A percentile compares a stretch with the other conserved stretches of the same genome.
Conservation (phyloP, 1,284 basidiomycete genomes). For the Meira miltonrushii region DNA sequence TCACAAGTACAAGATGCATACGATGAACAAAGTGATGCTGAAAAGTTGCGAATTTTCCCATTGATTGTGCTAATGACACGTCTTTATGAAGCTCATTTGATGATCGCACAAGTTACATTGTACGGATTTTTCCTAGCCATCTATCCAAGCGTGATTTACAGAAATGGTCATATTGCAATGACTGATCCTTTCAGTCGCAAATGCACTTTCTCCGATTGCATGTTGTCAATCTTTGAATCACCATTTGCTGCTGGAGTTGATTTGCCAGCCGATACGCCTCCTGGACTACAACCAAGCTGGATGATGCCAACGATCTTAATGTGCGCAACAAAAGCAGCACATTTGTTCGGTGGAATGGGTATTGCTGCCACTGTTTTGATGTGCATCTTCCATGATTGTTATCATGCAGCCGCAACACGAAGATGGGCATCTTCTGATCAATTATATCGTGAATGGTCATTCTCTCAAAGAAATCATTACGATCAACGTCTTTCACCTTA, state of each 20-base stretch:
- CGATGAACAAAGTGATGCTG: neutral
- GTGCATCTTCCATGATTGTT: constrained; percentile 42
- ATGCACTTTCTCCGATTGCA: constrained; percentile 9
- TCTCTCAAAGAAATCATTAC: neutral
- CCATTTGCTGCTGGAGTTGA: constrained; percentile 14
- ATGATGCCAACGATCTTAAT: constrained; percentile 33
- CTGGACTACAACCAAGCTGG: constrained; percentile 21
- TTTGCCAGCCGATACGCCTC: constrained; percentile 9
- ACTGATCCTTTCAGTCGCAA: constrained; percentile 4
- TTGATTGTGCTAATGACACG: constrained; percentile 26
- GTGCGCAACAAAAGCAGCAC: constrained; percentile 27
- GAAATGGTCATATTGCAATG: constrained; percentile 14
- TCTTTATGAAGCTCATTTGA: constrained; percentile 49
- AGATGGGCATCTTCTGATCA: constrained; percentile 32
- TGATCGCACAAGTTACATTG: constrained; percentile 26
- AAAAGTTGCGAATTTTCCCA: constrained; percentile 18
- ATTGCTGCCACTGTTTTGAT: constrained; percentile 32
- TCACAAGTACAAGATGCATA: constrained; percentile 14
- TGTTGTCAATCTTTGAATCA: constrained; percentile 13
- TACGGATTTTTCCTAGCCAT: constrained; percentile 11
- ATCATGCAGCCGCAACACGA: constrained; percentile 30
- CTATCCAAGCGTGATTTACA: constrained; percentile 16
- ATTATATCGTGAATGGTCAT: neutral
- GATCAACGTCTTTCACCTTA: neutral
- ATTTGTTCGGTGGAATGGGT: constrained; percentile 25